Evolutionary conservation across 805 yeast genomes (phyloP).

Genomic region (Diddensiella santjacobensis): DNA sequence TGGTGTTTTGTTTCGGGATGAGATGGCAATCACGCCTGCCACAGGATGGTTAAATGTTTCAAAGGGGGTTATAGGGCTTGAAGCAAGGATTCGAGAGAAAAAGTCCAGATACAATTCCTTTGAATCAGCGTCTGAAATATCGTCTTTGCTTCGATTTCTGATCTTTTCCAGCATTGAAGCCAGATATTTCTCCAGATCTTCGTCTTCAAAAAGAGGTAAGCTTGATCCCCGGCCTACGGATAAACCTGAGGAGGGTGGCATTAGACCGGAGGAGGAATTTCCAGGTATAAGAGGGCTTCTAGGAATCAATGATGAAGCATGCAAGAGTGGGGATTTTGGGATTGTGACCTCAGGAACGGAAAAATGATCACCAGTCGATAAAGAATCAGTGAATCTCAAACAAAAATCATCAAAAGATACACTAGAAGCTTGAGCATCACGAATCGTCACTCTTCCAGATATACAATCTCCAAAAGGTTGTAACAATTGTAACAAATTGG

Average conservation of each 20-base stretch:
- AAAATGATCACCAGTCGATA: conserved; percentile 1
- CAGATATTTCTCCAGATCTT: conserved; percentile 33
- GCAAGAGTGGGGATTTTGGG: conserved; percentile 1
- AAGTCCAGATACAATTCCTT: conserved; percentile 48
- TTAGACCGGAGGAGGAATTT: background rate
- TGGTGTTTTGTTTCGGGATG: conserved; percentile 56
- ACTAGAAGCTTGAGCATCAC: conserved; percentile 50
- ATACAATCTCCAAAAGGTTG: conserved; percentile 55
- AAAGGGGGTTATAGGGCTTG: conserved; percentile 62
- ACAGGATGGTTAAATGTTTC: conserved; percentile 88
- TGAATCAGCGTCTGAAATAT: conserved; percentile 28
- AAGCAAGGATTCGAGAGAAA: conserved; percentile 55
- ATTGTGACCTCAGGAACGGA: conserved; percentile 2
- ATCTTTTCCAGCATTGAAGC: conserved; percentile 8
- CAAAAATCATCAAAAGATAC: conserved; percentile 51
- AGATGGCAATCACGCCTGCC: conserved; percentile 64
- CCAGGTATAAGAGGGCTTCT: background rate
- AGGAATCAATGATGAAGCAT: background rate
- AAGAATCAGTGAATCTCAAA: conserved; percentile 47
- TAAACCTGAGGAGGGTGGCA: conserved; percentile 24
- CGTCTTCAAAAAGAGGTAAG: conserved; percentile 36
- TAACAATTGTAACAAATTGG: conserved; percentile 46
- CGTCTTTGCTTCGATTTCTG: background rate
- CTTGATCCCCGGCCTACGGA: background rate
- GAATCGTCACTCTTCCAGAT: conserved; percentile 45